Evolutionary conservation across 179 eudicot genomes (phyloP), one percentile per base, ranked within the genome.

Genomic region (Camellia oleifera): DNA sequence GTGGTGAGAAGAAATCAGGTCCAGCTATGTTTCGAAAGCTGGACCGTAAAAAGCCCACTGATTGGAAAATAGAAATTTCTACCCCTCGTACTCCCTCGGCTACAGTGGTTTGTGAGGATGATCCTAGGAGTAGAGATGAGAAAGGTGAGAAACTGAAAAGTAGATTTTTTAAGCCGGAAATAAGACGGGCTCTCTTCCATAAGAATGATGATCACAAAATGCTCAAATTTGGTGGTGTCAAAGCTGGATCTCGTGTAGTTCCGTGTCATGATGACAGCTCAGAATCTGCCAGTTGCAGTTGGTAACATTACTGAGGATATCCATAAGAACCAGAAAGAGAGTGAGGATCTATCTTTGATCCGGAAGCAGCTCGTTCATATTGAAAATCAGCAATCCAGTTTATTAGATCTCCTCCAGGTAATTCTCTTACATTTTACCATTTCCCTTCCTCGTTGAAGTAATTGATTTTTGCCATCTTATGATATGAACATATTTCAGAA

Each of bases 321-420:
- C 8, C 62, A 62, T 63, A 85, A 80, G 80, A 88, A 80, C 62
- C 83, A 72, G 69, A 85, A 84, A 61, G 98, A 91, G 72, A 40
- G 81, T 62, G 98, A 91, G 57, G 88, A 85, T 53, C 82, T 95
- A 45, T 88, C 96, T 73, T 63, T 87, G 78, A 92, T 95, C 50
- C 85, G 93, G 11, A 87, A 88, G 80, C 98, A 95, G 81, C 99
- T 95, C 81, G 83, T 84, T 86, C 98, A 92, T 79, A 95, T 95
- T 79, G 99, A 95, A 74, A 87, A 83, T 80, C 98, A 94, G 81
- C 98, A 95, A 83, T 85, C 97, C 80, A 88, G 79, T 82, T 87
- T 95, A 84, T 69, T 92, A 44, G 87, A 87, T 77, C 86, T 96
- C 77, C 90, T 96, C 64, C 96, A 94, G 99, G 99, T 96, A 88